Conservation (phyloP, 371 early-diverging fungal species). For the Funneliformis caledonium region DNA sequence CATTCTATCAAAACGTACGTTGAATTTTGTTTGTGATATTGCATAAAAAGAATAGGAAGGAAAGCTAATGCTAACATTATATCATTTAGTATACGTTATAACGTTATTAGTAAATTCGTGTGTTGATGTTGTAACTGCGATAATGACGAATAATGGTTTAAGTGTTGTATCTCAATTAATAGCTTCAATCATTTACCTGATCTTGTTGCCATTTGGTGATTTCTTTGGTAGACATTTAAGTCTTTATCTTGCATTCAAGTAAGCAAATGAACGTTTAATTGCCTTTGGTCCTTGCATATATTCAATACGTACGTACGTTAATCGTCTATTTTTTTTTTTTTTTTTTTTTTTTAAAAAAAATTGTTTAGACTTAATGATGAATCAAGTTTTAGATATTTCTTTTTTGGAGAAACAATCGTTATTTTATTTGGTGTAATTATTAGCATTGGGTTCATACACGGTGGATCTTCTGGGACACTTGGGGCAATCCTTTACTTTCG, state of each 20-base stretch:
- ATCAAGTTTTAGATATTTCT: constrained; percentile 16
- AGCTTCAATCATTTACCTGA: background rate
- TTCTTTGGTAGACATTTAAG: constrained; percentile 28
- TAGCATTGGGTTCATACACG: background rate
- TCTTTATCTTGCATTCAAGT: constrained; percentile 9
- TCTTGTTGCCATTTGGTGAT: constrained; percentile 4
- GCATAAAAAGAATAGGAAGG: no score
- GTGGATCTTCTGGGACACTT: background rate
- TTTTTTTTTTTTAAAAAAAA: background rate
- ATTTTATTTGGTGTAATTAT: constrained; percentile 19
- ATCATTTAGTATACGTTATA: background rate
- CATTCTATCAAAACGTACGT: constrained; percentile 10
- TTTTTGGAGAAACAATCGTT: constrained; percentile 1
- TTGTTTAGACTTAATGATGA: background rate
- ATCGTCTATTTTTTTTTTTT: background rate
- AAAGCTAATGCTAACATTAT: no score
- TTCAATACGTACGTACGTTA: background rate
- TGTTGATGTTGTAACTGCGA: background rate
- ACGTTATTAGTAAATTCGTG: background rate
- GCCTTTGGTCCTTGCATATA: no score
- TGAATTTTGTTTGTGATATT: background rate
- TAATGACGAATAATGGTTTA: background rate
- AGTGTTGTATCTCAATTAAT: background rate
- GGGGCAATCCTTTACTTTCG: background rate
- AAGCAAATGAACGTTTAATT: background rate